A percentile compares a stretch with the other conserved stretches of the same genome.
These are phyloP conservation scores for Rhizophagus clarus DNA, from an alignment of 192 early-diverging fungal species.

Conservation along the genomic window DNA sequence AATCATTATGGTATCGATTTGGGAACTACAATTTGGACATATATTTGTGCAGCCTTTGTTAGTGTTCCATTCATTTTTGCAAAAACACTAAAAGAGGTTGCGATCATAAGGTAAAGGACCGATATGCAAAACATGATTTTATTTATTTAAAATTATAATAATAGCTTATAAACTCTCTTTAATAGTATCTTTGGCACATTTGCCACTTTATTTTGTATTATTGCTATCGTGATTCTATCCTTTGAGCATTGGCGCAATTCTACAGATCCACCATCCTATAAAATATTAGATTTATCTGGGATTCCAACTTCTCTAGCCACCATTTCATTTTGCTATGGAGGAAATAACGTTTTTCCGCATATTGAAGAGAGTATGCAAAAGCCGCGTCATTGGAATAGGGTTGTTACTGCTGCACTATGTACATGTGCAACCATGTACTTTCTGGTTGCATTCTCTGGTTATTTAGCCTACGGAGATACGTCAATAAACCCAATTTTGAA, in stretches of 20 bases:
- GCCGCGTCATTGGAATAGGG: slow-evolving; percentile 67
- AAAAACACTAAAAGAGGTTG: slow-evolving; percentile 80
- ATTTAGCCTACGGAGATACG: slow-evolving; percentile 69
- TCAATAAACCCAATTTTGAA: slow-evolving; percentile 71
- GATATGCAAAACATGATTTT: neutral
- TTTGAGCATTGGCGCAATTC: slow-evolving; percentile 45
- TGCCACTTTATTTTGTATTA: slow-evolving; percentile 70
- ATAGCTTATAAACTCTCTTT: slow-evolving; percentile 22
- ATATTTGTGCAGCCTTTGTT: slow-evolving; percentile 58
- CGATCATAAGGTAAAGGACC: slow-evolving; percentile 29
- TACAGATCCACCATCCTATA: slow-evolving; percentile 45
- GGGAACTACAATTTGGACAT: slow-evolving; percentile 62
- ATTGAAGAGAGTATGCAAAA: slow-evolving; percentile 82
- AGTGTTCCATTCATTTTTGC: slow-evolving; percentile 75
- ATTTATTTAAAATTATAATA: too few relatives aligned
- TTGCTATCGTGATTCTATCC: slow-evolving; percentile 67
- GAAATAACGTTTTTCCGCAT: slow-evolving; percentile 82
- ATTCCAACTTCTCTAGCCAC: slow-evolving; percentile 78
- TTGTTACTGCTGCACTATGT: slow-evolving; percentile 60
- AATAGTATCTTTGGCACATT: slow-evolving; percentile 76
- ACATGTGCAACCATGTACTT: slow-evolving; percentile 73
- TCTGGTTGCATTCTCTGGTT: slow-evolving; percentile 69
- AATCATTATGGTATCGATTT: slow-evolving; percentile 43
- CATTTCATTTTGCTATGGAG: slow-evolving; percentile 83
- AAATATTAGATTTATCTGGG: slow-evolving; percentile 61